phyloP scores from a whole-genome alignment of 176 grass and related monocot genomes.

The Eragrostis nindensis region DNA sequence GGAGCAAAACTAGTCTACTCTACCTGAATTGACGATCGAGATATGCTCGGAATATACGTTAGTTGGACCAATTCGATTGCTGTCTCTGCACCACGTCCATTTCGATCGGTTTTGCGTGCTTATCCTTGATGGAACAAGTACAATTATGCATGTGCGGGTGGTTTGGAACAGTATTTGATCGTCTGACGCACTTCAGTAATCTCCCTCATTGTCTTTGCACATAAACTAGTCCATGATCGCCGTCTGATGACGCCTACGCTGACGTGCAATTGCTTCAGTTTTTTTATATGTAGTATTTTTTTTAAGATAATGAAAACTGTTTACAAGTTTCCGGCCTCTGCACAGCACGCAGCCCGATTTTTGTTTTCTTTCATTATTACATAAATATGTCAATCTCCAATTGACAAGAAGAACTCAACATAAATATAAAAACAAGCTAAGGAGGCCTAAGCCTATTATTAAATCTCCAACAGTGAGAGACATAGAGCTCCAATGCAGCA shows the following conservation, averaged over 20 bases:
- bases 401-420: too few species aligned
- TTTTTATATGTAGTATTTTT: not conserved
- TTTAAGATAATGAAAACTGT: too few species aligned
- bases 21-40: not conserved
- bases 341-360: too few species aligned
- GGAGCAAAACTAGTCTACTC: not conserved
- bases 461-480: too few species aligned
- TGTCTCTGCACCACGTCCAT: not conserved
- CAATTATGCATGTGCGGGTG: slow-evolving; percentile 27
- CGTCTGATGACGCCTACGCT: not conserved
- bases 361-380: too few species aligned
- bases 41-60: slow-evolving; percentile 17
- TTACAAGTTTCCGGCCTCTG: too few species aligned
- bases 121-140: not conserved
- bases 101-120: not conserved
- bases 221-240: not conserved
- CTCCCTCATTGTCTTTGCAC: not conserved
- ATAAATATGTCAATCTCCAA: too few species aligned
- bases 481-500: too few species aligned
- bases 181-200: slow-evolving; percentile 10
- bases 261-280: not conserved
- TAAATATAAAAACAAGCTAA: too few species aligned
- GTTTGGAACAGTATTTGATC: not conserved
- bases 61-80: not conserved
- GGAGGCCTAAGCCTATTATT: too few species aligned